These are phyloP conservation scores for Phytophthora litchii DNA, from an alignment of 352 stramenopile genomes.

Conservation along the genomic window DNA sequence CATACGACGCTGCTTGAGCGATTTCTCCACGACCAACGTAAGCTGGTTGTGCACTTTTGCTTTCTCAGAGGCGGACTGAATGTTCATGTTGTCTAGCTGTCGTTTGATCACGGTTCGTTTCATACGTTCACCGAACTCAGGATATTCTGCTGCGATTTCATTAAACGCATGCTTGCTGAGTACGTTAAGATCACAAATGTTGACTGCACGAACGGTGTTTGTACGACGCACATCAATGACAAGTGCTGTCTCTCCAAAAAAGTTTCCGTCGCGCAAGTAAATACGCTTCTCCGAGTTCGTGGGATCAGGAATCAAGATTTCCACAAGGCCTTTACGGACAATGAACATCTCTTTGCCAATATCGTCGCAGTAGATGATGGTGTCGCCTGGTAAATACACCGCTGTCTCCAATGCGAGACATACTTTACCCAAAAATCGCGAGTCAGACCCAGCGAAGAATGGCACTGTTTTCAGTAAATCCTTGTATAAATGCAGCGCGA, in stretches of 20 bases:
- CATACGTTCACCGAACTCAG: conserved; percentile 81
- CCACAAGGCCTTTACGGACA: conserved; percentile 81
- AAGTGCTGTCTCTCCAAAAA: conserved; percentile 78
- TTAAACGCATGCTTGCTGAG: conserved; percentile 82
- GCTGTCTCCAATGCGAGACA: conserved; percentile 79
- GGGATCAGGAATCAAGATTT: conserved; percentile 67
- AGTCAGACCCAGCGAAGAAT: conserved; percentile 80
- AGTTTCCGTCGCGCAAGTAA: conserved; percentile 77
- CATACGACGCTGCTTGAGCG: conserved; percentile 74
- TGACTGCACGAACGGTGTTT: conserved; percentile 79
- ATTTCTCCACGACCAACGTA: conserved; percentile 80
- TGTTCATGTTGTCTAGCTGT: conserved; percentile 88
- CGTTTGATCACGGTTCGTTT: conserved; percentile 84
- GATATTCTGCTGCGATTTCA: conserved; percentile 81
- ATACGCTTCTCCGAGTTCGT: conserved; percentile 64
- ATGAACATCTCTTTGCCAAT: conserved; percentile 91
- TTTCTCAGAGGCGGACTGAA: conserved; percentile 71
- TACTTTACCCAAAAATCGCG: conserved; percentile 77
- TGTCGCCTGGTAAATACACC: conserved; percentile 78
- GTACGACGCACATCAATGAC: conserved; percentile 83
- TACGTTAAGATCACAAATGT: conserved; percentile 80
- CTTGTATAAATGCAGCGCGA: conserved; percentile 82
- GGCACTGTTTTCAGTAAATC: conserved; percentile 80
- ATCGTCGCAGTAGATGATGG: conserved; percentile 83
- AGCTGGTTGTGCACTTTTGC: conserved; percentile 81